Percentiles rank a stretch among this genome's conserved stretches.
phyloP scores from a whole-genome alignment of 495 filamentous ascomycete species.

The Neurospora intermedia region DNA sequence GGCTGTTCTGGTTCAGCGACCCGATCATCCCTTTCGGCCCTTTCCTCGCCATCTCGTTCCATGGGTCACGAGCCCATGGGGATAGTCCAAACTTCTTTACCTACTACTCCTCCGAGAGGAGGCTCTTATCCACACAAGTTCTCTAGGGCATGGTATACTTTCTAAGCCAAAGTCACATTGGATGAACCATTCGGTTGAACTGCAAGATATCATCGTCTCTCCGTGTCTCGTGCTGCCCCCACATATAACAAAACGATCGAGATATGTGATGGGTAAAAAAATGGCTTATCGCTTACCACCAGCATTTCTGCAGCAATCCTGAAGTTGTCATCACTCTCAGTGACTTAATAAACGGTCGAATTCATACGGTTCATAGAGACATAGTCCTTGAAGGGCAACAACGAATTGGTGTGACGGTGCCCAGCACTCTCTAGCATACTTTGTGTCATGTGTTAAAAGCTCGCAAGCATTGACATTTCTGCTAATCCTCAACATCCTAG shows the following conservation, averaged over 20 bases:
- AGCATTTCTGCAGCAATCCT: slow-evolving; percentile 9
- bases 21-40: not conserved
- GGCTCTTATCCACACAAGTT: not conserved
- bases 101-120: slow-evolving; percentile 2
- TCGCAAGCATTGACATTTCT: not conserved
- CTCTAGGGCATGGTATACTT: not conserved
- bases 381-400: not conserved
- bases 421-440: not conserved
- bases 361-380: no score
- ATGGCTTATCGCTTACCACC: slow-evolving; percentile 3
- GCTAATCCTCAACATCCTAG: not conserved
- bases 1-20: not conserved
- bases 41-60: slow-evolving; percentile 6
- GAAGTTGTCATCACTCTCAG: not conserved
- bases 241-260: not conserved
- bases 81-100: not conserved
- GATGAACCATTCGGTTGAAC: not conserved
- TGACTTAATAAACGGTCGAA: not conserved
- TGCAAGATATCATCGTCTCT: not conserved
- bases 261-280: no score
- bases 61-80: not conserved
- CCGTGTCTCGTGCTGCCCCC: not conserved
- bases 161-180: not conserved
- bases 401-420: not conserved
- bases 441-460: not conserved